Evolutionary conservation across 164 flowering plant species (phyloP), one percentile per base, ranked within the genome.

Genomic region (Nelumbo lutea): DNA sequence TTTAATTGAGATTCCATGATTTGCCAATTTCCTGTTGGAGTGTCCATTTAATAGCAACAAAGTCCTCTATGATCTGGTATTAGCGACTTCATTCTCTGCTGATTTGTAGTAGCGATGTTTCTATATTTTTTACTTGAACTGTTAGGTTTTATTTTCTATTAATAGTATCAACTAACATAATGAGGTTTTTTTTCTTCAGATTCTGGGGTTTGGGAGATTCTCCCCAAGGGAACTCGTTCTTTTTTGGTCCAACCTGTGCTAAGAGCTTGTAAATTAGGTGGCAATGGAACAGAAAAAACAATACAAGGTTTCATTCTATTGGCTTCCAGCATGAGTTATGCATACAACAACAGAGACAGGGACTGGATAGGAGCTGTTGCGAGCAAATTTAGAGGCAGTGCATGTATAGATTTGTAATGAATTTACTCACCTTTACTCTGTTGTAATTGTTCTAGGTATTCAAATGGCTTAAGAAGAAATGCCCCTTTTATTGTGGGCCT

Each of bases 331-430:
- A 78, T 76, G 65, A 76, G 74, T 57, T 88, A 85, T 78, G 90
- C 90, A 43, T 90, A 78, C 73, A 76, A 74, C 64, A 83, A 84
- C n/a, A 89, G 78, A 79, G 93, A 89, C 70, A 84, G 77, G 76
- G 86, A 86, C 51, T 89, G 96, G 93, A 81, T 86, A 73, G 72
- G 60, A 82, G 93, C 88, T 41, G 52, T 89, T 65, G 82, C 89
- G 4, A 81, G 80, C 73, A 90, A 90, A 78, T 83, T 85, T 75
- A 68, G 77, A 75, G 83, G 85, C 79, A 75, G 3, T 14, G 2
- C 48, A 46, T 46, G 48, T 9, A 11, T 11, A 13, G 14, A 53
- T 9, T 53, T 13, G 4, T 53, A 53, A 53, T 11, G n/a, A 27
- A 27, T 27, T 27, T 27, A 27, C 27, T 27, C 27, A 27, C 27